Evolutionary conservation across 768 basidiomycete species (phyloP), one percentile per base, ranked within the genome.

Genomic region (Pulveroboletus sp.): DNA sequence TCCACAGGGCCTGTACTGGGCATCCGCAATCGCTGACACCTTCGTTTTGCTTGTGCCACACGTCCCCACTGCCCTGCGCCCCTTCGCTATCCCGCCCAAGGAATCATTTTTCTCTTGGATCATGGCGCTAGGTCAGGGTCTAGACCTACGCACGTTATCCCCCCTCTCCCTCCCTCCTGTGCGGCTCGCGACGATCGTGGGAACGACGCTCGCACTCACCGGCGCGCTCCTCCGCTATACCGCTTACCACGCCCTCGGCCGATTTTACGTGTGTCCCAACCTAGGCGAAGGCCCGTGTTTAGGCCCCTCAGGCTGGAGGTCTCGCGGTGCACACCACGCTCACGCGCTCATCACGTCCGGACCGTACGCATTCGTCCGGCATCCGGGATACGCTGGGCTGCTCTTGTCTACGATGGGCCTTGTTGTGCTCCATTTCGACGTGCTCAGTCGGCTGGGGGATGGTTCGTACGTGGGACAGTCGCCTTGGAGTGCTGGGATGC

Each of bases 161-260:
- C n/a, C n/a, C 35, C 10, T 21, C 13, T 27, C 38, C 17, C 14
- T 21, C n/a, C 21, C 42, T 17, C 31, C 33, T 12, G 13, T 52
- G 1, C 43, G 51, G 1, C 41, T 44, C 21, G n/a, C 34, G 24
- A 27, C 49, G 49, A 37, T 77, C 35, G 27, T 69, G 9, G 79
- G 76, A 2, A 68, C 67, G 20, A 43, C 63, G n/a, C 56, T 79
- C 43, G 66, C 68, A 13, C 56, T 64, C 20, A 20, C 69, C 0
- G 79, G 77, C 13, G 74, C 72, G 0, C 71, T 68, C 41, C 67
- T 77, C 42, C 70, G 78, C 20, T 62, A 62, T 50, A 39, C 49
- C 12, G 78, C 57, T n/a, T 64, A 49, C 23, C 42, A 45, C 10
- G 35, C 53, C 23, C 59, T 65, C 10, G 64, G 60, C 13, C 55